Base-by-base conservation (phyloP, 768 basidiomycete genomes). In the Agrocybe praecox region DNA sequence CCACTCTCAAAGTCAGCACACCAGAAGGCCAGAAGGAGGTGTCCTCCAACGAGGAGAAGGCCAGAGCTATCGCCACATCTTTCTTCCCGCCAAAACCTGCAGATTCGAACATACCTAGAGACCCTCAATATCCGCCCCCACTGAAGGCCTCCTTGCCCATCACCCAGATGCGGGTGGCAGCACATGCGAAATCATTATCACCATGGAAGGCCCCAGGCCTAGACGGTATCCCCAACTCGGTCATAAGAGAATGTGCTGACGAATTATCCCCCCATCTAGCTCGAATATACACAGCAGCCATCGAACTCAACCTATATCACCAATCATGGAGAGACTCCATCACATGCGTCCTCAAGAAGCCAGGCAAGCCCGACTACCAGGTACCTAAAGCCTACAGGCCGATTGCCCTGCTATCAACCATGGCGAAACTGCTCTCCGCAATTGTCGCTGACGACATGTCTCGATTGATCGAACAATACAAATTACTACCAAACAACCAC, bases 321-420 rank as follows among this genome's bases (percentile, higher is more conserved):
- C 14, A 22, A 3, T 34, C 33, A 14, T 65, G 62, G 61, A 44
- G 18, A 10, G 26, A 40, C 5, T 55, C 65, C 1, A 57, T 56
- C 14, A 76, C 72, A 0, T 46, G 71, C 1, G 68, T 75, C 0
- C 55, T 78, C 0, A 51, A 62, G 1, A 79, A 79, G 56, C 74
- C 75, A 9, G 72, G 73, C 1, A 67, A 68, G 50, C 23, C 57
- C 0, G 66, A 74, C 61, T 79, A 79, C 60, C 49, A 60, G 0
- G 43, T 60, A 1, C 64, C 74, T 1, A 68, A 68, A 40, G 66
- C 72, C 5, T 76, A 67, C 49, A 55, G 73, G 2, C 77, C 70
- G 0, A 74, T 78, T 8, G 69, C 67, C 0, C 69, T 78, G 2
- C 53, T 71, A 6, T 57, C 69, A 46, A 57, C 51, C 0, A 49